Base-by-base conservation (phyloP, 768 basidiomycete species). In the Naematelia aurantialba region DNA sequence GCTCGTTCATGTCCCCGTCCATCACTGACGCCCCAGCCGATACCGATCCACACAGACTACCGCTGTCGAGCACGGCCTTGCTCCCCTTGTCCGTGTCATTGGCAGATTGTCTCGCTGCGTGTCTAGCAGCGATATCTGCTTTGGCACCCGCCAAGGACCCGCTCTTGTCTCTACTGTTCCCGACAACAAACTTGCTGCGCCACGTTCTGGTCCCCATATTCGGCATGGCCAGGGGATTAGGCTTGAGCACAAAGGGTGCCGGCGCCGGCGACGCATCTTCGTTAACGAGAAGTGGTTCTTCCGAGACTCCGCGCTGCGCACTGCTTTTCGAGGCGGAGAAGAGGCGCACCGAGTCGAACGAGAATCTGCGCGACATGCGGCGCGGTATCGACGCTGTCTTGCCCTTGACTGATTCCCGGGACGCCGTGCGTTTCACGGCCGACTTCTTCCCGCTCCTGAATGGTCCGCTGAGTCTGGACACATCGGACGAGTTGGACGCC, bases 121-220 rank as follows among this genome's bases (percentile, higher is more conserved):
- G 21, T 17, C 52, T 3, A 24, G 42, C 50, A 5, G 49, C 34
- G 12, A 44, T 5, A 24, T 59, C 60, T 3, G 52, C 60, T 50
- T 54, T 54, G n/a, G 45, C 55, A 21, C 22, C 51, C 3, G 45
- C 47, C 10, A 46, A 27, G 3, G 42, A 31, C 19, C 25, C 53
- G 12, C n/a, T 24, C 8, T 12, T 19, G 10, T 45, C 46, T 27
- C 34, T 24, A 21, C 58, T 58, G 8, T 22, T 45, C 2, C 29
- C 52, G 5, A 65, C 59, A 5, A 50, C 24, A 53, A 66, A 66
- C 34, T 62, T 66, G 19, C 27, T 56, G 27, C 64, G 25, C 53
- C 56, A 56, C 14, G 53, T 56, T 25, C 64, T 29, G 14, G 42
- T 56, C 5, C 52, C 51, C 21, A 39, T 17, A 17, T 39, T 39